These are phyloP conservation scores for Mycena rebaudengoi DNA, from an alignment of 768 basidiomycete genomes.

Conservation along the genomic window DNA sequence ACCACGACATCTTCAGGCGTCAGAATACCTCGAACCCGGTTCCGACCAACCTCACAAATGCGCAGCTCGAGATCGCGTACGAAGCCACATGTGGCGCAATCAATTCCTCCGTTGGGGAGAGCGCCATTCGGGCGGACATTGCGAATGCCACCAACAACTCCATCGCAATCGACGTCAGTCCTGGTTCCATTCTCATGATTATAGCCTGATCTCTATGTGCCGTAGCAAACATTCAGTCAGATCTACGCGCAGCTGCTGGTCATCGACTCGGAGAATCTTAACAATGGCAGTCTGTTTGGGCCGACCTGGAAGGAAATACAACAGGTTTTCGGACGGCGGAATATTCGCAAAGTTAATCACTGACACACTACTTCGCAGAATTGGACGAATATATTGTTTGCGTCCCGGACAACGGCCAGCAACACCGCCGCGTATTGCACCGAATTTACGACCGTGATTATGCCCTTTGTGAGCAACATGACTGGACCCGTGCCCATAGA, in stretches of 20 bases:
- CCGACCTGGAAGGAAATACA: neutral
- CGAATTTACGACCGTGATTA: neutral
- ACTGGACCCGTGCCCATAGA: neutral
- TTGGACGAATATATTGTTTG: neutral
- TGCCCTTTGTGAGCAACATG: neutral
- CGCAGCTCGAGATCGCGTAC: neutral
- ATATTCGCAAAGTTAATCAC: neutral
- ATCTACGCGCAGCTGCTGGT: neutral
- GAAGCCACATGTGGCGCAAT: neutral
- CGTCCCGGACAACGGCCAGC: neutral
- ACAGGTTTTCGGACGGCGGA: neutral
- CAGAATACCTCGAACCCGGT: too few relatives aligned
- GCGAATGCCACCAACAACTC: neutral
- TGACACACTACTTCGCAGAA: neutral
- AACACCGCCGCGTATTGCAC: slow-evolving; percentile 2
- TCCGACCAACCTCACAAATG: neutral
- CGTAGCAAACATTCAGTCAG: neutral
- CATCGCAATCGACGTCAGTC: neutral
- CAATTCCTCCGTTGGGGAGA: neutral
- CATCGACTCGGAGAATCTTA: neutral
- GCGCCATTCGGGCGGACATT: slow-evolving; percentile 1
- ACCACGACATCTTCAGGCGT: too few relatives aligned
- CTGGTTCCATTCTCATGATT: neutral
- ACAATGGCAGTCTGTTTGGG: neutral
- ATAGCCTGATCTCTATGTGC: too few relatives aligned